Conservation (phyloP, 2,329 filamentous ascomycete genomes). For the Hypoxylon sp. region DNA sequence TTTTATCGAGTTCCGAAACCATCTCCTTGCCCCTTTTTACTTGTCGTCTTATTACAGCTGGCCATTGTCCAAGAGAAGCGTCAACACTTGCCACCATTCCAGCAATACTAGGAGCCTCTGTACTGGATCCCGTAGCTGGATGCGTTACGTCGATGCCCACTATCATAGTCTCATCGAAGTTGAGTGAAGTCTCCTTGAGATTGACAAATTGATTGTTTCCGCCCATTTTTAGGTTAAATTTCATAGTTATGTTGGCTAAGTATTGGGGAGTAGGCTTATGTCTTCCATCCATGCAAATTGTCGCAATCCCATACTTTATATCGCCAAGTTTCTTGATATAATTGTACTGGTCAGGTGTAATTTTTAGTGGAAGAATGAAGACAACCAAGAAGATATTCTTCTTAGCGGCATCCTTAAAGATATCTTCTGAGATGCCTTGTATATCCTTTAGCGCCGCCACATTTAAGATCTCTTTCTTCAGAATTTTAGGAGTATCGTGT, state of each 20-base stretch:
- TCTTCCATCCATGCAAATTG: slow-evolving; percentile 67
- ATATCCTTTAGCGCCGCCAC: background rate
- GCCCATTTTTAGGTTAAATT: slow-evolving; percentile 76
- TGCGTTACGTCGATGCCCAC: slow-evolving; percentile 83
- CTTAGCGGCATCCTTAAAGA: background rate
- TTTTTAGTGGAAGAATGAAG: slow-evolving; percentile 56
- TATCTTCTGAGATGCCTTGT: background rate
- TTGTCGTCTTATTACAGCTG: slow-evolving; percentile 74
- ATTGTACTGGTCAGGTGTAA: slow-evolving; percentile 65
- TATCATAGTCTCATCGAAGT: slow-evolving; percentile 75
- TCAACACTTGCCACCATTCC: slow-evolving; percentile 79
- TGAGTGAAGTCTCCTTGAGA: slow-evolving; percentile 58
- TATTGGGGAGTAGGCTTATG: slow-evolving; percentile 66
- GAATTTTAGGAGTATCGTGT: background rate
- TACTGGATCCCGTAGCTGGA: slow-evolving; percentile 74
- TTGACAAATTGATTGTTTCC: slow-evolving; percentile 71
- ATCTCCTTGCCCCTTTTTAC: slow-evolving; percentile 70
- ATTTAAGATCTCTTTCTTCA: background rate
- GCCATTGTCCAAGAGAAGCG: slow-evolving; percentile 74
- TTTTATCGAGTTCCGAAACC: slow-evolving; percentile 70
- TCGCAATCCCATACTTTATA: slow-evolving; percentile 69
- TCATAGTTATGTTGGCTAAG: slow-evolving; percentile 70
- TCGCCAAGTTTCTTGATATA: slow-evolving; percentile 73
- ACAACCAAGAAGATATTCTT: slow-evolving; percentile 60
- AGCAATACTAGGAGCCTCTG: slow-evolving; percentile 75